phyloP scores from a whole-genome alignment of 163 green algal genomes.

The Scenedesmus sp. region DNA sequence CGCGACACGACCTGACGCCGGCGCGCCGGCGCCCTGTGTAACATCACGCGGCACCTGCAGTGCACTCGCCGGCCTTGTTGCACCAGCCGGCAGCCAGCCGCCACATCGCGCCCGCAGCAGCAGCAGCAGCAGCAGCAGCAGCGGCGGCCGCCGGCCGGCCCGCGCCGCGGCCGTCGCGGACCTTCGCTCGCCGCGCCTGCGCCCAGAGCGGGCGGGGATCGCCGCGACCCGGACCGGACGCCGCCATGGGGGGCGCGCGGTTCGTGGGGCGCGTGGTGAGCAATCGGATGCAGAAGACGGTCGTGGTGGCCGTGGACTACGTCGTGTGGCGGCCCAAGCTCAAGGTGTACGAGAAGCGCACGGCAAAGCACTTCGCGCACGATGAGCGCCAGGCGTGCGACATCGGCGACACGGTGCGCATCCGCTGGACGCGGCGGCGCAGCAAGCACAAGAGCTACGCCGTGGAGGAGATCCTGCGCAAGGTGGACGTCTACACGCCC shows the following conservation, averaged over 20 bases:
- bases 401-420: constrained; percentile 43
- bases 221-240: not conserved
- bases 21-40: too few species aligned
- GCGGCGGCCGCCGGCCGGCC: too few species aligned
- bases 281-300: constrained; percentile 74
- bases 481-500: constrained; percentile 40
- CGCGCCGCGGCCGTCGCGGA: too few species aligned
- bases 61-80: too few species aligned
- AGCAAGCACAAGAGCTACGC: constrained; percentile 49
- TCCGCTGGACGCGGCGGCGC: constrained; percentile 1
- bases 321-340: constrained; percentile 66
- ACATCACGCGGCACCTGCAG: too few species aligned
- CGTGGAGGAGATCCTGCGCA: constrained; percentile 29
- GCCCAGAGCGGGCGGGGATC: too few species aligned
- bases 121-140: too few species aligned
- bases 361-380: constrained; percentile 48
- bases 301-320: constrained; percentile 66
- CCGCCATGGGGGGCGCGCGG: constrained; percentile 28
- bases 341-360: constrained; percentile 64
- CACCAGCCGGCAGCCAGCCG: too few species aligned
- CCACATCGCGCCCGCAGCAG: too few species aligned
- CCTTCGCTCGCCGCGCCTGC: too few species aligned
- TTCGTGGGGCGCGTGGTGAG: constrained; percentile 59
- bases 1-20: too few species aligned
- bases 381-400: constrained; percentile 22